These are phyloP conservation scores for Fusarium continuum DNA, from an alignment of 2,329 filamentous ascomycete genomes.

Conservation along the genomic window DNA sequence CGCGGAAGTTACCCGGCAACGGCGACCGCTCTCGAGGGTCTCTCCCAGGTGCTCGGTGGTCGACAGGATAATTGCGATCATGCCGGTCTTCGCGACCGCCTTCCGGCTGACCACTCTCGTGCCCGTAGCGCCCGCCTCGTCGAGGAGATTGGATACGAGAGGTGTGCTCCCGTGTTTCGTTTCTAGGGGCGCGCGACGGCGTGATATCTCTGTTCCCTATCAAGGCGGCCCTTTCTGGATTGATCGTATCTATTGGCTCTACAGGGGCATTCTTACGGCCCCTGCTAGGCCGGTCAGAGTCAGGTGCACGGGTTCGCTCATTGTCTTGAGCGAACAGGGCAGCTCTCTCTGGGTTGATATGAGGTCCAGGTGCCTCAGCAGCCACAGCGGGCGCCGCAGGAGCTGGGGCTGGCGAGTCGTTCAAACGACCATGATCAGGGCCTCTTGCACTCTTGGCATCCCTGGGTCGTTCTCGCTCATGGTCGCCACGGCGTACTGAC, in stretches of 20 bases:
- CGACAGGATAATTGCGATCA: constrained; percentile 52
- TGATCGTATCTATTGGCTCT: constrained; percentile 52
- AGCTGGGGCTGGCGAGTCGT: constrained; percentile 42
- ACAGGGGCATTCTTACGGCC: constrained; percentile 43
- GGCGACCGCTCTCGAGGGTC: constrained; percentile 49
- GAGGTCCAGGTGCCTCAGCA: constrained; percentile 52
- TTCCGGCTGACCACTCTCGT: constrained; percentile 48
- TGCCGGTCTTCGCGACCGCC: constrained; percentile 58
- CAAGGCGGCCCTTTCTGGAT: constrained; percentile 58
- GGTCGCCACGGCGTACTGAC: constrained; percentile 51
- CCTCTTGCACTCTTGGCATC: constrained; percentile 43
- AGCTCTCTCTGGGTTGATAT: constrained; percentile 65
- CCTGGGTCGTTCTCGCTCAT: constrained; percentile 55
- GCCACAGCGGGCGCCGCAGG: constrained; percentile 41
- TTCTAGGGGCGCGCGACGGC: constrained; percentile 52
- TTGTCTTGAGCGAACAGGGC: constrained; percentile 56
- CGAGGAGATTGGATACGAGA: constrained; percentile 60
- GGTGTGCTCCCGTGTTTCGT: constrained; percentile 56
- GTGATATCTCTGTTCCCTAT: constrained; percentile 53
- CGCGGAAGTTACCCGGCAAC: constrained; percentile 41
- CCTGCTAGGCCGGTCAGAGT: constrained; percentile 45
- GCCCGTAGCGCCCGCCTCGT: constrained; percentile 47
- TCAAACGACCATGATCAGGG: constrained; percentile 44
- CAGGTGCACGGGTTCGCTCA: constrained; percentile 42
- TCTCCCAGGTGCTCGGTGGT: constrained; percentile 45